These are phyloP conservation scores for Backusella psychrophila DNA, from an alignment of 192 early-diverging fungal genomes.

Conservation along the genomic window DNA sequence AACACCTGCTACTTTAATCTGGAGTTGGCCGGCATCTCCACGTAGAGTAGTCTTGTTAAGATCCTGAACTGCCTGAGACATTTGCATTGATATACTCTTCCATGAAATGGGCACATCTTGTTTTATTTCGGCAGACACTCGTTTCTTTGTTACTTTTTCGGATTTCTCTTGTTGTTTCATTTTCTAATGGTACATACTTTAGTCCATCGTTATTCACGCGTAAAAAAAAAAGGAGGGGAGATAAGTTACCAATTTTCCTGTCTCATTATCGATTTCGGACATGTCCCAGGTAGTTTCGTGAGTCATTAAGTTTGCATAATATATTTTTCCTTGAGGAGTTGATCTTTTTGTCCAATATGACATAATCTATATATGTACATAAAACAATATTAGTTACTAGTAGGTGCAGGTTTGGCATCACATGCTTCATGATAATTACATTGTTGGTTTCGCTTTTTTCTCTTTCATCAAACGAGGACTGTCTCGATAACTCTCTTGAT, in stretches of 20 bases:
- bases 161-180: neutral
- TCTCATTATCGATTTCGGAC: conserved; percentile 47
- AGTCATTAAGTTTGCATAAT: conserved; percentile 58
- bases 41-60: conserved; percentile 13
- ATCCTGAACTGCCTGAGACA: conserved; percentile 22
- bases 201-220: neutral
- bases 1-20: conserved; percentile 34
- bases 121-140: neutral
- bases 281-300: conserved; percentile 56
- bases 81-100: conserved; percentile 17
- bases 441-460: neutral
- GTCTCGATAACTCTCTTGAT: neutral
- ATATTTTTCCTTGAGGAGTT: conserved; percentile 49
- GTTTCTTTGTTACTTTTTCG: neutral
- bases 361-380: conserved; percentile 31
- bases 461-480: neutral
- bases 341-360: conserved; percentile 53
- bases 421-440: neutral
- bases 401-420: neutral
- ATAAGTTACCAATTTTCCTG: conserved; percentile 38
- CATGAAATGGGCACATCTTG: conserved; percentile 10
- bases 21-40: neutral
- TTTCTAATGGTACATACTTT: neutral
- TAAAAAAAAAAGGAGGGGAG: neutral
- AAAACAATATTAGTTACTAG: conserved; percentile 2